Conservation (phyloP, 202 grass and related monocot species). For the Setaria italica region DNA sequence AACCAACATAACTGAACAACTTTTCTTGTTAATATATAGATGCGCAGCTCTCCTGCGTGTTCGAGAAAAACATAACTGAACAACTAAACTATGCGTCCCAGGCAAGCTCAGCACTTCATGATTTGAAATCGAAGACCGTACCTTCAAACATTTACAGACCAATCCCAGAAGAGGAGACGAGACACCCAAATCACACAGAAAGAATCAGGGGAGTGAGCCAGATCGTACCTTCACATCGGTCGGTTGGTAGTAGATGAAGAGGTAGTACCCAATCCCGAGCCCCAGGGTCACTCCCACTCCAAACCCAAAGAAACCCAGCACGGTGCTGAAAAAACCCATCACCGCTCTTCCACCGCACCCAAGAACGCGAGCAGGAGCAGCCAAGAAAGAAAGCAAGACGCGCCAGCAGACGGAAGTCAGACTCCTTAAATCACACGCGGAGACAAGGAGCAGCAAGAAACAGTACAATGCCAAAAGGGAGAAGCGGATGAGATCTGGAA, state of each 20-base stretch:
- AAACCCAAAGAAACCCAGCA: conserved; percentile 75
- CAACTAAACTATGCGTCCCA: neutral
- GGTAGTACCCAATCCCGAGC: conserved; percentile 69
- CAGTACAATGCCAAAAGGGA: neutral
- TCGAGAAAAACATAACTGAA: no score
- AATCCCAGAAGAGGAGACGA: neutral
- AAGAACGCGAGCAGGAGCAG: neutral
- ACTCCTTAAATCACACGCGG: conserved; percentile 35
- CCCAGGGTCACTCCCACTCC: conserved; percentile 59
- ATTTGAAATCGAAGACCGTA: neutral
- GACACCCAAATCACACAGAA: neutral
- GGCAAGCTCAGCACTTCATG: neutral
- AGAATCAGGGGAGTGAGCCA: neutral
- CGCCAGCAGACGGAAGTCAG: neutral
- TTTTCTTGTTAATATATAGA: no score
- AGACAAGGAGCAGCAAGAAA: conserved; percentile 1
- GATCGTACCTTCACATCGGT: conserved; percentile 71
- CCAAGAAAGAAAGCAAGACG: neutral
- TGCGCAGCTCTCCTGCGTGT: no score
- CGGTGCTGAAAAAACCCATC: conserved; percentile 75
- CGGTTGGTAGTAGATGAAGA: conserved; percentile 89
- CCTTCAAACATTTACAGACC: no score
- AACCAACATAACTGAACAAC: neutral
- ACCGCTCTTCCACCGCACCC: neutral
- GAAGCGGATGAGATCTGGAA: conserved; percentile 19